Base-by-base conservation (phyloP, 2,329 filamentous ascomycete genomes). In the Capronia epimyces region DNA sequence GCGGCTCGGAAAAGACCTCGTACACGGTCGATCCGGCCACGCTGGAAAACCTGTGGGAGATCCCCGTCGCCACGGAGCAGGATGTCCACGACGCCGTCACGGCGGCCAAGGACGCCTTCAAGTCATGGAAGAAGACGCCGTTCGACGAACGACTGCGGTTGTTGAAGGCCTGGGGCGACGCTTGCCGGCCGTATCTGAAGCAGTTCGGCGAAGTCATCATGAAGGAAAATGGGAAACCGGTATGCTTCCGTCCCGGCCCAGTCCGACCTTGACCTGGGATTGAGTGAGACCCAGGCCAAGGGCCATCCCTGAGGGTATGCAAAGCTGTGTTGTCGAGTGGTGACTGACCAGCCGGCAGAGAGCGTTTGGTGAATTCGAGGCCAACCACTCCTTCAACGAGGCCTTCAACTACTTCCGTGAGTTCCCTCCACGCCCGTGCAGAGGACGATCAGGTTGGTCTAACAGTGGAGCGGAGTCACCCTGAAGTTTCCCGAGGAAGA, bases 21-120 rank as follows among this genome's bases (percentile, higher is more conserved):
- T 70, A 72, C 59, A 69, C 71, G 37, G 66, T 78, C 59, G 79
- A 80, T 63, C 77, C 77, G 0, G 66, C 76, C 2, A 78, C 72
- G 7, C 65, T 70, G 20, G 65, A 75, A 54, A 65, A 73, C 22
- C 75, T 77, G 44, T 71, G 74, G 21, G 70, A 73, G 13, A 76
- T 79, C 1, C 77, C 77, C 0, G 64, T 80, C 31, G 70, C 69
- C 3, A 74, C 70, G 2, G 66, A 66, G 32, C 61, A 71, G 36
- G 77, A 81, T 57, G 65, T 80, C 43, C 71, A 81, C 53, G 66
- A 65, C 31, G 76, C 77, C 10, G 73, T 80, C 12, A 64, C 64
- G 3, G 71, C 72, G 8, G 77, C 73, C 7, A 69, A 71, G 53
- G 65, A 65, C 55, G 77, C 76, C 0, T 75, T 74, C 57, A 70